Evolutionary conservation across 108 stramenopile genomes (phyloP), one percentile per base, ranked within the genome.

Genomic region (Skeletonema marinoi): DNA sequence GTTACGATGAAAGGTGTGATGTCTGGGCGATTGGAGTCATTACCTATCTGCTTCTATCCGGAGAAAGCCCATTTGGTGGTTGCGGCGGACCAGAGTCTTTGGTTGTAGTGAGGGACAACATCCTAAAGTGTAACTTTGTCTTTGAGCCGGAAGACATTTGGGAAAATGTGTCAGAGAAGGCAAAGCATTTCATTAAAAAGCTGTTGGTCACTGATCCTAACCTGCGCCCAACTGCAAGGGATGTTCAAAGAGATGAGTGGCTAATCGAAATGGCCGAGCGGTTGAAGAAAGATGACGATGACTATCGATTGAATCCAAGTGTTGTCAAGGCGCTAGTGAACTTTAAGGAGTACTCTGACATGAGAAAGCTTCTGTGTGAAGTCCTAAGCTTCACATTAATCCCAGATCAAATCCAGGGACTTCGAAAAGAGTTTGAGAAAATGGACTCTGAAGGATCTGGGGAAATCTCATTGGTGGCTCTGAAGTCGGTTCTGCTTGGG

Each of bases 41-140:
- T 48, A 85, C 92, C 8, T 97, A 90, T 70, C 73, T 97, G 66
- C 73, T 97, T 51, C 71, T 97, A 32, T 80, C 85, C 56, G 97
- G 94, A 7, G 90, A 94, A 50, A 82, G 92, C 11, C 95, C 97
- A 19, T 97, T 97, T 75, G 91, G 93, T 33, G 97, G 95, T 9
- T 83, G 88, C 51, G 90, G 92, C 44, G 91, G 91, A 16, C 91
- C 92, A 70, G 81, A 85, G 33, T 66, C 88, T 9, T 33, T 85
- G 60, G 71, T 72, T 64, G 65, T 74, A 69, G 88, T 92, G 16
- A 74, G 90, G 54, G 65, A 81, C 13, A 88, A 83, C 12, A 92
- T 95, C 60, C 56, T 92, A 25, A 64, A 70, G 9, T 78, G 88
- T 30, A 74, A 66, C 21, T 79, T 75, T 60, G 70, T 61, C 5